phyloP scores from a whole-genome alignment of 169 alveolate genomes.

The Eimeria praecox region DNA sequence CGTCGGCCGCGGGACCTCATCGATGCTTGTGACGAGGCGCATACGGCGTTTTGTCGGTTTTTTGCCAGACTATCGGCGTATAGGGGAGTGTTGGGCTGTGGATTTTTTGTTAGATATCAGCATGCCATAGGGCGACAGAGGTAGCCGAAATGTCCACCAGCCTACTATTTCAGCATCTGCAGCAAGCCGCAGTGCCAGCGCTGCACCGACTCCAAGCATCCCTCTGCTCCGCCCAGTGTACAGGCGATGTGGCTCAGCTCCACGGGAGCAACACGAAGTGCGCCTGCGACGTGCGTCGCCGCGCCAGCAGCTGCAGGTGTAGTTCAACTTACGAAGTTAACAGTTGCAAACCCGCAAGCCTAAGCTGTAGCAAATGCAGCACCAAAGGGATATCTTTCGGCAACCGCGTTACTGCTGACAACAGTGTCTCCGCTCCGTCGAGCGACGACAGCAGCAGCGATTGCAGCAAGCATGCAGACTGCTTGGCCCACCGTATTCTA shows the following conservation, averaged over 20 bases:
- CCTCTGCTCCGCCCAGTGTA: slow-evolving; percentile 6
- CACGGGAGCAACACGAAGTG: not conserved
- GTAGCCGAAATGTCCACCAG: slow-evolving; percentile 66
- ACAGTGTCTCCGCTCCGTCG: not conserved
- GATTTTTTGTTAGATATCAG: not conserved
- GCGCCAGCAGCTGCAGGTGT: not conserved
- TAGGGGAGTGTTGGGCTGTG: not conserved
- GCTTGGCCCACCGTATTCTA: not conserved
- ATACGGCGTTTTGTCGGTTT: not conserved
- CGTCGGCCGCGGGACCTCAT: slow-evolving; percentile 38
- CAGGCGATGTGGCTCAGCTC: not conserved
- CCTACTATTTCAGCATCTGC: slow-evolving; percentile 34
- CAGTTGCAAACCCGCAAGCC: not conserved
- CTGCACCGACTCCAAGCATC: not conserved
- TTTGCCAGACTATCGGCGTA: not conserved
- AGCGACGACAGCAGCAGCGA: not conserved
- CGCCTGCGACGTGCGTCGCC: not conserved
- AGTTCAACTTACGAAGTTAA: not conserved
- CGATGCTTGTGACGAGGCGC: not conserved
- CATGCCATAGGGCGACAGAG: not conserved
- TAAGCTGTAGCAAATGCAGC: not conserved
- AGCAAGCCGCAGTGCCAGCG: slow-evolving; percentile 15
- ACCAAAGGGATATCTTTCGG: not conserved
- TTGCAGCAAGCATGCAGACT: not conserved
- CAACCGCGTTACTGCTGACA: not conserved